Conservation (phyloP, 192 early-diverging fungal species). For the Entophlyctis luteolus region DNA sequence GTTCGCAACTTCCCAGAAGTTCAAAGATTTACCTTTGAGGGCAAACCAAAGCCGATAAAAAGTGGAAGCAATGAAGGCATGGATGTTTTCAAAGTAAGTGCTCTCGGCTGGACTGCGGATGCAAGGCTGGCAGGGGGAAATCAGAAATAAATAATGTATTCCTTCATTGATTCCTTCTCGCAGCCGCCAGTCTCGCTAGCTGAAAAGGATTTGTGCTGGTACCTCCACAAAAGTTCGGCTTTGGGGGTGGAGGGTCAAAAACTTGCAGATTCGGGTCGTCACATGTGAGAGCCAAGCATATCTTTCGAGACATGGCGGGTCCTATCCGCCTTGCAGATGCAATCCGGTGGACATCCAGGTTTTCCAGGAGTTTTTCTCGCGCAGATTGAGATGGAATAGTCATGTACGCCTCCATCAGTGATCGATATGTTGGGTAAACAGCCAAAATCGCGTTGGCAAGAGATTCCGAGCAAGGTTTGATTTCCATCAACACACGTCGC, state of each 20-base stretch:
- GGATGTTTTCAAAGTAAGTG: no score
- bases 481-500: conserved; percentile 22
- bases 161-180: no score
- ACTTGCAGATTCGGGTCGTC: not conserved
- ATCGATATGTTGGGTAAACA: conserved; percentile 16
- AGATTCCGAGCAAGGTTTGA: conserved; percentile 15
- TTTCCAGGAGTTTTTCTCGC: conserved; percentile 11
- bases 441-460: conserved; percentile 17
- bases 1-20: no score
- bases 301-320: conserved; percentile 13
- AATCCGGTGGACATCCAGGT: conserved; percentile 4
- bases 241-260: conserved; percentile 21
- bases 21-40: no score
- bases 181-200: no score
- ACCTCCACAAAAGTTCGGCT: no score
- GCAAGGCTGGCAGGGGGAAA: no score
- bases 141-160: no score
- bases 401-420: conserved; percentile 10
- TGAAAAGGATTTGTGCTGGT: no score
- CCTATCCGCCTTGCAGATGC: not conserved
- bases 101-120: no score
- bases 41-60: no score
- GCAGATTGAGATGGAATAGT: not conserved
- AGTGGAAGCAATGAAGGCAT: no score
- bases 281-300: conserved; percentile 7